Percentiles rank a stretch among this genome's conserved stretches.
Conservation (phyloP, 23 red algal species). For the Gracilaria caudata region DNA sequence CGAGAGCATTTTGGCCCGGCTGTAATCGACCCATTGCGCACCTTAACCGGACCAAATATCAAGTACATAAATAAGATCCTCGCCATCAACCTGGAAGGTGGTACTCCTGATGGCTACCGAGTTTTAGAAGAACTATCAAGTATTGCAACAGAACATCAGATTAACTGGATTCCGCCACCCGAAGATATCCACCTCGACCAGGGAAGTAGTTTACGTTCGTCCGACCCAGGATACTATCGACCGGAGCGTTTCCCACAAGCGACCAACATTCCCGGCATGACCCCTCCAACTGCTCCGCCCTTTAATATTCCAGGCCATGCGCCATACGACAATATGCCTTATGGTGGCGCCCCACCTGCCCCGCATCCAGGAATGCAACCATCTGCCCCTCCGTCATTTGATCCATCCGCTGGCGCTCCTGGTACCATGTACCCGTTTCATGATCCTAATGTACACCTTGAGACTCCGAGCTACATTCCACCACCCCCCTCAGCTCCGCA, state of each 20-base stretch:
- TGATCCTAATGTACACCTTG: not conserved
- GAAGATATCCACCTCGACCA: slow-evolving; percentile 49
- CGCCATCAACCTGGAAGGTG: slow-evolving; percentile 24
- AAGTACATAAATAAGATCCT: slow-evolving; percentile 57
- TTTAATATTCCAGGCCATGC: slow-evolving; percentile 49
- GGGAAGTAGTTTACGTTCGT: not conserved
- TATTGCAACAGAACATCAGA: slow-evolving; percentile 37
- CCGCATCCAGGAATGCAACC: slow-evolving; percentile 4
- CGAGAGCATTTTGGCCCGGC: slow-evolving; percentile 56
- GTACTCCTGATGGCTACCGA: slow-evolving; percentile 48
- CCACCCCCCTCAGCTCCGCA: not conserved
- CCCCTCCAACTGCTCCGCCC: slow-evolving; percentile 9
- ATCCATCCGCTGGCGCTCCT: slow-evolving; percentile 24
- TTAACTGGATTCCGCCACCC: slow-evolving; percentile 58
- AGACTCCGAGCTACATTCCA: slow-evolving; percentile 2
- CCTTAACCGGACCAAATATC: slow-evolving; percentile 40
- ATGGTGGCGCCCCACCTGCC: slow-evolving; percentile 7
- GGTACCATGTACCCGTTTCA: slow-evolving; percentile 42
- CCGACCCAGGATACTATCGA: slow-evolving; percentile 18
- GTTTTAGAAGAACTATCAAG: slow-evolving; percentile 40
- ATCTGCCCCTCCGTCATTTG: slow-evolving; percentile 36
- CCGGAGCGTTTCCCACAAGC: slow-evolving; percentile 24
- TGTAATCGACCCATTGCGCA: slow-evolving; percentile 48
- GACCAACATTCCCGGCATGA: slow-evolving; percentile 27
- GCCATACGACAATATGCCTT: slow-evolving; percentile 21